Evolutionary conservation across 1,284 basidiomycete species (phyloP).

Genomic region (Sporisorium iseilematis-ciliati): DNA sequence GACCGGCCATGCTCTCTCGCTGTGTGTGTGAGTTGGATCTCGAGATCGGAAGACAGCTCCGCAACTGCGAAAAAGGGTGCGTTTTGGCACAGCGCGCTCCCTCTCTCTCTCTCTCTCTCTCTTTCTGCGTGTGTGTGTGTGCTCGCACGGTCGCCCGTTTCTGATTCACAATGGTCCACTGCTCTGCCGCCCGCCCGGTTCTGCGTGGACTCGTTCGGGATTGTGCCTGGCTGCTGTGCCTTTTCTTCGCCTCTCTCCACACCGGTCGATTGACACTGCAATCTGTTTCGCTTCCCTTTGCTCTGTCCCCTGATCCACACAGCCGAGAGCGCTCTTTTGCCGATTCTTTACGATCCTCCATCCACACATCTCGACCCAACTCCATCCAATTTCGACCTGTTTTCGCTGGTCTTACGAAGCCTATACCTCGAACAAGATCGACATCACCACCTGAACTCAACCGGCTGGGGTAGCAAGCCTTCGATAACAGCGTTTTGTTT

Average conservation of each 20-base stretch:
- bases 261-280: not conserved
- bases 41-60: conserved; percentile 8
- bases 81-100: not conserved
- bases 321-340: conserved; percentile 6
- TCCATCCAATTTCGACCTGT: not conserved
- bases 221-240: not conserved
- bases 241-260: not conserved
- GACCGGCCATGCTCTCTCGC: not conserved
- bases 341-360: not conserved
- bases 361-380: too few relatives aligned
- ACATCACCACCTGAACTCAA: too few relatives aligned
- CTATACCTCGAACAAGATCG: too few relatives aligned
- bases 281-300: conserved; percentile 1
- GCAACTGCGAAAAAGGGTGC: not conserved
- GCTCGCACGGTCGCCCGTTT: not conserved
- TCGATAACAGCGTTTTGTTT: not conserved
- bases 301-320: not conserved
- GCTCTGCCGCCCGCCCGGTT: not conserved
- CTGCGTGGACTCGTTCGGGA: not conserved
- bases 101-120: too few relatives aligned
- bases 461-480: too few relatives aligned
- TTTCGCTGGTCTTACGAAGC: too few relatives aligned
- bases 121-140: too few relatives aligned
- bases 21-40: not conserved
- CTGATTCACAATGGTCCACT: not conserved